phyloP scores from a whole-genome alignment of 345 rosid genomes.

The Bretschneidera sinensis region DNA sequence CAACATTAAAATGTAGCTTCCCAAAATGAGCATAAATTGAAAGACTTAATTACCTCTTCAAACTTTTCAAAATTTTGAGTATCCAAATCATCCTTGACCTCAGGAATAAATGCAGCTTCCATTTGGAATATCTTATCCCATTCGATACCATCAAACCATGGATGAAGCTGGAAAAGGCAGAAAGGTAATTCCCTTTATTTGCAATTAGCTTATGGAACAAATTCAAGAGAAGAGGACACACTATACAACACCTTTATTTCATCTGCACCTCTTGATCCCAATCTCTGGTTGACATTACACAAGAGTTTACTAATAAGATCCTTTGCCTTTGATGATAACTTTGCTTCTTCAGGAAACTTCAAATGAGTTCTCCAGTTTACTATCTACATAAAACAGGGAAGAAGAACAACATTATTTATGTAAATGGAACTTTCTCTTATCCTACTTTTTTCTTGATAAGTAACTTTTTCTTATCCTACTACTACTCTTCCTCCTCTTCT shows the following conservation, averaged over 20 bases:
- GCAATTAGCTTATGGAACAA: conserved; percentile 13
- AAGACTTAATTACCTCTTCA: conserved; percentile 57
- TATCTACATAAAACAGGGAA: conserved; percentile 39
- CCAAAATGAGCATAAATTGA: neutral
- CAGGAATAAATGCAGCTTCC: conserved; percentile 93
- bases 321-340: conserved; percentile 62
- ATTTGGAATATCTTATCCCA: conserved; percentile 79
- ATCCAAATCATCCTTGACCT: conserved; percentile 85
- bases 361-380: conserved; percentile 93
- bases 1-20: neutral
- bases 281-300: conserved; percentile 75
- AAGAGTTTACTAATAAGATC: conserved; percentile 74
- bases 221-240: conserved; percentile 44
- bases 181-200: conserved; percentile 22
- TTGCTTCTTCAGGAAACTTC: conserved; percentile 95
- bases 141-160: conserved; percentile 65
- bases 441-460: too few relatives aligned
- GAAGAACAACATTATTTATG: conserved; percentile 3
- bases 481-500: neutral
- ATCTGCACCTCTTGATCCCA: conserved; percentile 78
- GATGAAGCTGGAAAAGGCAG: conserved; percentile 57
- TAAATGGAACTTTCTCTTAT: neutral
- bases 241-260: conserved; percentile 83
- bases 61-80: conserved; percentile 95
- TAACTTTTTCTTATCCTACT: neutral